Base-by-base conservation (phyloP, 2,329 filamentous ascomycete genomes). In the Phyllosticta citrichinensis region DNA sequence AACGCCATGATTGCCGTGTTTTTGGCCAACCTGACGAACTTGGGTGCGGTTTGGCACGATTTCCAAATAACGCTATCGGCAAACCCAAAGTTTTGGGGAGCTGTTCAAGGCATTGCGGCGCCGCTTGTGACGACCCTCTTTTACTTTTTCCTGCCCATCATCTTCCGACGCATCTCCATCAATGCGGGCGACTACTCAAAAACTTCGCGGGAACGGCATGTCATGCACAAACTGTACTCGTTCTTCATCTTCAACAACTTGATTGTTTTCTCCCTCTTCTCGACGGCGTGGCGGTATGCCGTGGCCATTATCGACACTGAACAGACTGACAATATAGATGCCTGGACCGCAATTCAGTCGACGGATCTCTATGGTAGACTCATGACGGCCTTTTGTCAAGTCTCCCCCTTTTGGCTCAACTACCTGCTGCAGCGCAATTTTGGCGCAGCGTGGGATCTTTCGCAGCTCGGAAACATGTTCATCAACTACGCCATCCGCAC, bases 211-310 rank as follows among this genome's bases (percentile, higher is more conserved):
- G 94, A 99, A 72, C 83, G 91, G 30, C 93, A 97, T 73, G 94
- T 99, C 58, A 82, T 94, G 62, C 86, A 85, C 64, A 95, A 96
- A 74, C 81, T 99, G 2, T 99, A 95, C 75, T 83, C 89, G 19
- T 99, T 99, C 77, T 99, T 99, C 74, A 84, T 97, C 58, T 91
- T 99, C 80, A 99, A 99, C 82, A 97, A 97, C 70, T 75, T 99
- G 60, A 79, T 99, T 66, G 86, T 97, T 62, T 97, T 97, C 74
- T 97, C 92, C 11, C 79, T 96, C 14, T 97, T 97, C 74, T 90
- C 89, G 53, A 86, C 89, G 1, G 76, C 91, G 17, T 97, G 90
- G 85, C 78, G 79, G 1, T 91, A 92, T 67, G 78, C 91, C 9
- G 76, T 85, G 0, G 78, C 78, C 4, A 84, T 96, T 47, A 77